A percentile compares a stretch with the other conserved stretches of the same genome.
Evolutionary conservation across 768 basidiomycete species (phyloP).

Genomic region (Pisolithus orientalis): DNA sequence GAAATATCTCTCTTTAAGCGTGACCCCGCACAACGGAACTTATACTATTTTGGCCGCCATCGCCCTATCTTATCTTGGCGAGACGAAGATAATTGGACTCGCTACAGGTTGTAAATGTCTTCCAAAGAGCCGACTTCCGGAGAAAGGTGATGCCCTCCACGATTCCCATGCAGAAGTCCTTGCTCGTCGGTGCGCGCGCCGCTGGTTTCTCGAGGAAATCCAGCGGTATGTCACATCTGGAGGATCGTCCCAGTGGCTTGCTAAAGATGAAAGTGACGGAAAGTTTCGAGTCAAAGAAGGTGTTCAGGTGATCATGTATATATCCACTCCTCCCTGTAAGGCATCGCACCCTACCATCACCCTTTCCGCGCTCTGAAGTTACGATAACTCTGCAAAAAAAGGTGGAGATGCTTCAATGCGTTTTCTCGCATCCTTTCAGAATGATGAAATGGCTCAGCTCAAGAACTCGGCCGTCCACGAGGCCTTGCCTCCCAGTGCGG

Average conservation of each 20-base stretch:
- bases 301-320: conserved; percentile 61
- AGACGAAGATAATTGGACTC: conserved; percentile 56
- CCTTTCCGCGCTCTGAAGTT: conserved; percentile 2
- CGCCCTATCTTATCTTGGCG: conserved; percentile 37
- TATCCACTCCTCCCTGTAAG: conserved; percentile 64
- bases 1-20: conserved; percentile 40
- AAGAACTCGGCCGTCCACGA: conserved; percentile 45
- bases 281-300: conserved; percentile 41
- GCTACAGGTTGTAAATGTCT: conserved; percentile 86
- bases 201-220: conserved; percentile 79
- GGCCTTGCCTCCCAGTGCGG: conserved; percentile 28
- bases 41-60: conserved; percentile 59
- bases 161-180: conserved; percentile 91
- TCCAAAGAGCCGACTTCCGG: conserved; percentile 53
- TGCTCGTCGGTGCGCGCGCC: conserved; percentile 70
- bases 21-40: conserved; percentile 47
- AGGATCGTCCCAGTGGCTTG: conserved; percentile 48
- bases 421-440: conserved; percentile 68
- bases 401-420: conserved; percentile 89
- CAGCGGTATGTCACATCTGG: conserved; percentile 9
- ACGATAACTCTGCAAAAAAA: conserved; percentile 24
- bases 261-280: conserved; percentile 22
- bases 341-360: conserved; percentile 39
- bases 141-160: conserved; percentile 72
- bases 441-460: conserved; percentile 61